Conservation (phyloP, 192 early-diverging fungal genomes). For the Linderina pennispora region DNA sequence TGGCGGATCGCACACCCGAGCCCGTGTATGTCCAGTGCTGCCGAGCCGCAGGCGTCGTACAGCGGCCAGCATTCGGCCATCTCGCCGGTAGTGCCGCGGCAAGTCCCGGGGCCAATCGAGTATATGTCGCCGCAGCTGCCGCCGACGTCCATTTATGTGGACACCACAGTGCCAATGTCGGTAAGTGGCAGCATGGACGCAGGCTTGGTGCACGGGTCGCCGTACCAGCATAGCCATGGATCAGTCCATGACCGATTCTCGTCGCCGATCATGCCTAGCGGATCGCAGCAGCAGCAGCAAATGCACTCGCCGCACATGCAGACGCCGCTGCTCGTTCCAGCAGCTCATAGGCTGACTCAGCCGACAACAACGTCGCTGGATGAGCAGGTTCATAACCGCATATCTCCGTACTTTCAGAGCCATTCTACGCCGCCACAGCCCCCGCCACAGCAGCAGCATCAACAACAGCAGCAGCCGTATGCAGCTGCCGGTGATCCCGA, state of each 20-base stretch:
- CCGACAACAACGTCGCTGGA: conserved; percentile 2
- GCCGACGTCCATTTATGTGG: too few species aligned
- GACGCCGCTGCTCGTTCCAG: background rate
- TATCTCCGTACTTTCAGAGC: conserved; percentile 1
- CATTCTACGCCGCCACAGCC: background rate
- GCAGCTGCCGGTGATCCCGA: conserved; percentile 2
- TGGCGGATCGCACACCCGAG: too few species aligned
- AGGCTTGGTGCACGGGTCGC: too few species aligned
- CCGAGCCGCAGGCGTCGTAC: too few species aligned
- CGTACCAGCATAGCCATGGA: too few species aligned
- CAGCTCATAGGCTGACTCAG: background rate
- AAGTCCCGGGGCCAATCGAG: too few species aligned
- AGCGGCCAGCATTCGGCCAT: too few species aligned
- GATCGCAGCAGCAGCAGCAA: background rate
- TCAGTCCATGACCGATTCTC: background rate
- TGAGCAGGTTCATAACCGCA: conserved; percentile 11
- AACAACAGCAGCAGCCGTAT: background rate
- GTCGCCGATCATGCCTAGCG: background rate
- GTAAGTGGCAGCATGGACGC: too few species aligned
- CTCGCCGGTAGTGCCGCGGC: too few species aligned
- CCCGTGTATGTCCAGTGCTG: too few species aligned
- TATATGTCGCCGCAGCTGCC: too few species aligned
- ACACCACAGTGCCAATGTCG: too few species aligned
- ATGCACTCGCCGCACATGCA: background rate
- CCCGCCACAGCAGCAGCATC: conserved; percentile 9